Conservation (phyloP, 2,329 filamentous ascomycete species). For the Diaporthe batatas region DNA sequence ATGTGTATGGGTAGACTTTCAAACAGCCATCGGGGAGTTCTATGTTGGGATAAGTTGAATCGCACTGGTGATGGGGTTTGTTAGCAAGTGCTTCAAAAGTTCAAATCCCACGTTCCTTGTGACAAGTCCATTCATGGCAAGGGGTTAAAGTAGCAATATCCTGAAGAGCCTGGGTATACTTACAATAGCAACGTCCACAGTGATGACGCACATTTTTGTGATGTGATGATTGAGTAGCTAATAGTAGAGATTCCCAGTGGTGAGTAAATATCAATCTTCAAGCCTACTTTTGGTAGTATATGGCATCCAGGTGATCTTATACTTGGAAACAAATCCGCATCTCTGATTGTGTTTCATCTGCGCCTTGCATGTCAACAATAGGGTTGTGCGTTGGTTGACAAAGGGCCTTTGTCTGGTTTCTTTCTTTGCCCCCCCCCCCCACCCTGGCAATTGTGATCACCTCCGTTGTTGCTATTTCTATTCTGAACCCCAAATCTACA, state of each 20-base stretch:
- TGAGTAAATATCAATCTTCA: neutral
- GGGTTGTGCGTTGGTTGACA: neutral
- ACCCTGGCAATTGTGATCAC: neutral
- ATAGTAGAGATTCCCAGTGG: neutral
- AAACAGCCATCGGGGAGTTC: slow-evolving; percentile 16
- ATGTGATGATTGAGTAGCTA: neutral
- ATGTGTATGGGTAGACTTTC: slow-evolving; percentile 16
- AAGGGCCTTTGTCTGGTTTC: neutral
- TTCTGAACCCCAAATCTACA: neutral
- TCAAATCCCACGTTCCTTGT: neutral
- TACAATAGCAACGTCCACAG: slow-evolving; percentile 15
- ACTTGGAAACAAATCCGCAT: neutral
- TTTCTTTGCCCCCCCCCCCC: neutral
- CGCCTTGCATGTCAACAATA: neutral
- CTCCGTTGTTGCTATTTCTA: neutral
- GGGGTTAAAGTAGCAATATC: fast-evolving
- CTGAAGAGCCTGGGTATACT: neutral
- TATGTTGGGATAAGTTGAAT: neutral
- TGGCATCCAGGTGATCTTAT: neutral
- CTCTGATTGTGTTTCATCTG: neutral
- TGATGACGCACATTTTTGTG: slow-evolving; percentile 23
- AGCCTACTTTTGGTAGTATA: too few species aligned
- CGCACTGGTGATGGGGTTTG: neutral
- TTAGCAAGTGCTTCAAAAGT: neutral
- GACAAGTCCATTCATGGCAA: too few species aligned